Conservation (phyloP, 192 early-diverging fungal species). For the Chytriomyces sp. region DNA sequence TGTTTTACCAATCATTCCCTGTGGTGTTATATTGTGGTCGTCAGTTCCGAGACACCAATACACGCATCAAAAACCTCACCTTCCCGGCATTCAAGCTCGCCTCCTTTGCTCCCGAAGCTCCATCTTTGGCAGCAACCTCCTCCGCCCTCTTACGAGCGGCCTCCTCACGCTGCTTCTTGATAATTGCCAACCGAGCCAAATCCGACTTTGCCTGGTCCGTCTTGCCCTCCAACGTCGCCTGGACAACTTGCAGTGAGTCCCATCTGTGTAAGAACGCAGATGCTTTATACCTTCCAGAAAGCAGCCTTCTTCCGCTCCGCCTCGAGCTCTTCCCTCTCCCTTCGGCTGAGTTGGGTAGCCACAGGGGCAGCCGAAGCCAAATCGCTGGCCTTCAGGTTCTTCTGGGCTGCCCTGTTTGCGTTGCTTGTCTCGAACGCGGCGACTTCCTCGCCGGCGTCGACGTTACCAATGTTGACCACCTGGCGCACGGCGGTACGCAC, state of each 20-base stretch:
- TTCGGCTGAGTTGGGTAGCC: neutral
- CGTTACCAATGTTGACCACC: constrained; percentile 11
- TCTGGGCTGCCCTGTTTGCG: constrained; percentile 37
- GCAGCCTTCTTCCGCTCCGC: constrained; percentile 46
- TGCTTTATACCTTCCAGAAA: constrained; percentile 41
- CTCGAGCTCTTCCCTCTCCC: neutral
- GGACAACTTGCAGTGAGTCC: too few species aligned
- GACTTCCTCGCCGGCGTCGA: constrained; percentile 31
- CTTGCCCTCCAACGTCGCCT: constrained; percentile 53
- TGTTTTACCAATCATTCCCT: constrained; percentile 29
- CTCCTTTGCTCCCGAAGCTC: constrained; percentile 31
- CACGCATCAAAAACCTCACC: constrained; percentile 26
- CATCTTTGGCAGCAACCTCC: constrained; percentile 40
- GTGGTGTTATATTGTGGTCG: neutral
- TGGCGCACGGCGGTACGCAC: constrained; percentile 3
- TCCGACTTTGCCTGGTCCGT: constrained; percentile 58
- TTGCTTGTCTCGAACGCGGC: constrained; percentile 37
- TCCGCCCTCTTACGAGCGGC: constrained; percentile 49
- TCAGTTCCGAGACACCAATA: neutral
- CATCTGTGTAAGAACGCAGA: neutral
- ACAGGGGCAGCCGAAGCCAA: constrained; percentile 4
- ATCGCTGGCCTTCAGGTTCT: constrained; percentile 43
- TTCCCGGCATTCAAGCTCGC: constrained; percentile 49
- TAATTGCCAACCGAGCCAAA: constrained; percentile 56
- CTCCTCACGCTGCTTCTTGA: constrained; percentile 58